Conservation (phyloP, 805 yeast genomes). For the Kurtzmaniella fragi region DNA sequence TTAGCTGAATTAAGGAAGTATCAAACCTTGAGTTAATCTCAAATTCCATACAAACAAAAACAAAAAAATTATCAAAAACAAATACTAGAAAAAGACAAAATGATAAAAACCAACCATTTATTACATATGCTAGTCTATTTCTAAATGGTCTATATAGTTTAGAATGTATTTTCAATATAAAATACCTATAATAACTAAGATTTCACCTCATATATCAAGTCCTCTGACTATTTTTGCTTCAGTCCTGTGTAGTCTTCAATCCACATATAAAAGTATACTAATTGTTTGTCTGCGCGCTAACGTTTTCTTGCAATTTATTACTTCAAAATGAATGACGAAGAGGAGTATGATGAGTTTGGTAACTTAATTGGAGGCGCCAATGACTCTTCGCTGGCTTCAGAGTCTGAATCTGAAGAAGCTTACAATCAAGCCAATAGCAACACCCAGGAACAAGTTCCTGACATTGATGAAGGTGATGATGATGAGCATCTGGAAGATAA, state of each 20-base stretch:
- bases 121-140: too few species aligned
- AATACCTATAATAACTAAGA: too few species aligned
- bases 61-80: too few species aligned
- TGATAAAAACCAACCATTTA: too few species aligned
- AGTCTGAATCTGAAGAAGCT: conserved; percentile 6
- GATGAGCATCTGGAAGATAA: conserved; percentile 13
- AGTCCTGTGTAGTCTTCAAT: too few species aligned
- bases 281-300: background rate
- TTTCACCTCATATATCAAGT: too few species aligned
- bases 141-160: too few species aligned
- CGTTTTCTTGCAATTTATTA: conserved; percentile 1
- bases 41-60: too few species aligned
- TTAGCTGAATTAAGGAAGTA: conserved; percentile 77
- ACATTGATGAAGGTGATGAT: conserved; percentile 14
- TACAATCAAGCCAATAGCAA: conserved; percentile 1
- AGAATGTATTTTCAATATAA: background rate
- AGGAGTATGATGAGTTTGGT: conserved; percentile 78
- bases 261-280: background rate
- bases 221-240: too few species aligned
- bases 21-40: conserved; percentile 26
- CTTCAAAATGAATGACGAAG: conserved; percentile 50
- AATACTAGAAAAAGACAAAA: too few species aligned
- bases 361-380: conserved; percentile 53
- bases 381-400: conserved; percentile 35
- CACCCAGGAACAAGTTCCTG: conserved; percentile 2